A percentile compares a stretch with the other conserved stretches of the same genome.
Conservation (phyloP, 305 asterid genomes). For the Fraxinus ornus region DNA sequence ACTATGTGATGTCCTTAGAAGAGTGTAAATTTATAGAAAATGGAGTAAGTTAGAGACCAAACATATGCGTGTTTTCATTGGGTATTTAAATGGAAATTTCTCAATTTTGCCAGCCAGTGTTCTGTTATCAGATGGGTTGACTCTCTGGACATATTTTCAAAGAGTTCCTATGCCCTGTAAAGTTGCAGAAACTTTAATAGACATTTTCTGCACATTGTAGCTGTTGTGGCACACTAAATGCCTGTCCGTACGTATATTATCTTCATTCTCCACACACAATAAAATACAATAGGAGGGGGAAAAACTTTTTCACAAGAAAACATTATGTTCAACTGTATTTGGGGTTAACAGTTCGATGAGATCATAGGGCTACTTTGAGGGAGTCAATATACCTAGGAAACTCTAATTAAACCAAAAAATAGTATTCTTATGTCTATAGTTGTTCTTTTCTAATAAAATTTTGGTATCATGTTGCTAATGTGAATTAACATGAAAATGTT, state of each 20-base stretch:
- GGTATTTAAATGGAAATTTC: neutral
- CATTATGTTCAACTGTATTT: neutral
- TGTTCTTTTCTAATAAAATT: neutral
- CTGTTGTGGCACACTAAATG: neutral
- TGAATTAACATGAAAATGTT: conserved; percentile 9
- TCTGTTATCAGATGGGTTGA: neutral
- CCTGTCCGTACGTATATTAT: neutral
- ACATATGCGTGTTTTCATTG: neutral
- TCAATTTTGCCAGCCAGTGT: neutral
- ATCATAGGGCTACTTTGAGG: neutral
- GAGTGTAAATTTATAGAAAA: neutral
- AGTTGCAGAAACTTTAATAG: neutral
- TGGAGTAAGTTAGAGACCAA: neutral
- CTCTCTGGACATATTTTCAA: neutral
- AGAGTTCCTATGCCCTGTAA: neutral
- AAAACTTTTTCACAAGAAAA: neutral
- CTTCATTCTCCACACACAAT: neutral
- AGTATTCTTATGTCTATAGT: neutral
- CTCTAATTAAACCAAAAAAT: neutral
- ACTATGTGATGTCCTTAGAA: neutral
- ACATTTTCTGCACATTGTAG: neutral
- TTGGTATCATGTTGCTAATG: neutral
- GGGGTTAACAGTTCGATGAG: neutral
- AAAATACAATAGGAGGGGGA: neutral
- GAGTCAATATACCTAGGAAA: neutral